Evolutionary conservation across 1,139 yeast species (phyloP), one percentile per base, ranked within the genome.

Genomic region (Nakaseomyces delphensis): DNA sequence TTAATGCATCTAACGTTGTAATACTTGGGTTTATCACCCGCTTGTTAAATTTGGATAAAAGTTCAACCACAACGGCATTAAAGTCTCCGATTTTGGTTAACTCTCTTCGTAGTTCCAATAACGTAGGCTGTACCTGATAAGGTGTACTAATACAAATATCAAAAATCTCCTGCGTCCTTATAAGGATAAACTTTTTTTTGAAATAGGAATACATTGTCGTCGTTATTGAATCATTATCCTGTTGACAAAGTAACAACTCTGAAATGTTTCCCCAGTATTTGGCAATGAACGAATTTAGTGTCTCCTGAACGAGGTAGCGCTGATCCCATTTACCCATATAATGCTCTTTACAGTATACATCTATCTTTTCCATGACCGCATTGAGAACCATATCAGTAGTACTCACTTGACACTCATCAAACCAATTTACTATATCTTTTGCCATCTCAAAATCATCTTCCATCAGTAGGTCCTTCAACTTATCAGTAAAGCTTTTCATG

Each of bases 1-100:
- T 64, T 20, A 91, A 73, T 3, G 87, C 80, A 45, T 81, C 87
- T 2, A 74, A 71, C 0, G 97, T 91, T 51, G 83, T 79, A 0
- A 83, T 76, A 9, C 96, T 95, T 1, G 95, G 84, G 55, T 86
- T 93, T 15, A 89, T 65, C 9, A 87, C 62, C 36, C 74, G 63
- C 24, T 57, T 58, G 16, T 71, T 64, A 46, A 89, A 79, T 2
- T 67, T 60, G 0, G 58, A 53, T 8, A 76, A 73, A 53, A 85
- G 86, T 1, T 66, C 79, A 74, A 55, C 52, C 36, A 53, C 62
- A 37, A 45, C 60, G 49, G 33, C 47, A 40, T 57, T 47, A 30
- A 48, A 46, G 36, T 50, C 59, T 32, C 47, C 55, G 44, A 41
- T 53, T 36, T 38, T 57, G 50, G 30, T 49, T 39, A 45, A 76